A percentile compares a stretch with the other conserved stretches of the same genome.
Evolutionary conservation across 169 alveolate genomes (phyloP).

Genomic region (Plasmodium inui): DNA sequence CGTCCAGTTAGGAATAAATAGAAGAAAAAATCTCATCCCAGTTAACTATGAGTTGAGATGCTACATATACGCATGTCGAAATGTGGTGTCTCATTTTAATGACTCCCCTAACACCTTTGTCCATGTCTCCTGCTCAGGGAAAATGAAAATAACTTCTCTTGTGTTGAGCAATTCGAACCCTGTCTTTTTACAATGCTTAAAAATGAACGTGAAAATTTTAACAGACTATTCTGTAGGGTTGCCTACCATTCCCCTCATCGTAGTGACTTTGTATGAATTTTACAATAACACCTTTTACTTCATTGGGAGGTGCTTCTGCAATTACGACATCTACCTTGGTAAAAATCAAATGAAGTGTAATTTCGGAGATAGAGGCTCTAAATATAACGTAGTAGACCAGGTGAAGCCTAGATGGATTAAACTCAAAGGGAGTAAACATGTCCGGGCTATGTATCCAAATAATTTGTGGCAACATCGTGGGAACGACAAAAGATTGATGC

Average conservation of each 20-base stretch:
- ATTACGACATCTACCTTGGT: slow-evolving; percentile 64
- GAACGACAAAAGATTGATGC: slow-evolving; percentile 29
- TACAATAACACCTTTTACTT: slow-evolving; percentile 69
- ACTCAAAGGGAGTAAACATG: slow-evolving; percentile 85
- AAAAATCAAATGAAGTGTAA: slow-evolving; percentile 70
- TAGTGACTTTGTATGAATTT: slow-evolving; percentile 70
- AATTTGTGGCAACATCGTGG: slow-evolving; percentile 74
- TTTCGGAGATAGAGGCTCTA: slow-evolving; percentile 73
- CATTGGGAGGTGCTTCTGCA: slow-evolving; percentile 72
- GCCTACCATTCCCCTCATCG: slow-evolving; percentile 71
- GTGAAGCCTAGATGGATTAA: slow-evolving; percentile 90
- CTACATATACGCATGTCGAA: slow-evolving; percentile 88
- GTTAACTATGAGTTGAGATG: slow-evolving; percentile 90
- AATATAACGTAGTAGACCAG: slow-evolving; percentile 67
- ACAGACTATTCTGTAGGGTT: slow-evolving; percentile 73
- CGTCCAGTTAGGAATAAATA: slow-evolving; percentile 76
- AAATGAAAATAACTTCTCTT: slow-evolving; percentile 82
- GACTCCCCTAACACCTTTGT: slow-evolving; percentile 86
- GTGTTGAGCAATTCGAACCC: slow-evolving; percentile 83
- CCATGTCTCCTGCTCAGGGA: slow-evolving; percentile 86
- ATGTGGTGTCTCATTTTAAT: slow-evolving; percentile 79
- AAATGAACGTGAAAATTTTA: slow-evolving; percentile 74
- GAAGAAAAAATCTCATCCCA: slow-evolving; percentile 83
- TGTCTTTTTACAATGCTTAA: slow-evolving; percentile 87
- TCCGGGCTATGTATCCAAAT: slow-evolving; percentile 62